Evolutionary conservation across 352 stramenopile genomes (phyloP).

Genomic region (Globisporangium paroecandrum): DNA sequence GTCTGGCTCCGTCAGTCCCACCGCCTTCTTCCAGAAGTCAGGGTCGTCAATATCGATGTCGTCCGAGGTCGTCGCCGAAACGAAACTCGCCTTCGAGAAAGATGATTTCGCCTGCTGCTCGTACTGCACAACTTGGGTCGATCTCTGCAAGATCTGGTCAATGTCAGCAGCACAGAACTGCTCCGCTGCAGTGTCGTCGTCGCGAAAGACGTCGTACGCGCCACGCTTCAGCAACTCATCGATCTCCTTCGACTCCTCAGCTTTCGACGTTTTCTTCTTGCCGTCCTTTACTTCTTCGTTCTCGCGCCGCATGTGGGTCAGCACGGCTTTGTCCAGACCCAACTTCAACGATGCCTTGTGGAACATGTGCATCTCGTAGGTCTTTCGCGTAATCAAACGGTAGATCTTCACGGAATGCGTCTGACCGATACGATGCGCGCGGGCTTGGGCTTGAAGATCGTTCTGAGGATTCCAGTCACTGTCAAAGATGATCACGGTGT

Average conservation of each 20-base stretch:
- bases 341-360: slow-evolving; percentile 91
- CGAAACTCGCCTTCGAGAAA: slow-evolving; percentile 93
- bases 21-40: slow-evolving; percentile 99
- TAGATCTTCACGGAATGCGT: slow-evolving; percentile 90
- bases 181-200: slow-evolving; percentile 89
- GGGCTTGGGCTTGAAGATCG: slow-evolving; percentile 93
- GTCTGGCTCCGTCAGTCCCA: slow-evolving; percentile 80
- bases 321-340: slow-evolving; percentile 90
- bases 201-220: slow-evolving; percentile 90
- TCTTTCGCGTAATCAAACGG: slow-evolving; percentile 87
- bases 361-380: slow-evolving; percentile 96
- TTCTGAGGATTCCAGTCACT: slow-evolving; percentile 98
- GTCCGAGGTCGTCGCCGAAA: slow-evolving; percentile 84
- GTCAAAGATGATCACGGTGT: slow-evolving; percentile 98
- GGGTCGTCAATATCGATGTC: slow-evolving; percentile 98
- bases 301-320: slow-evolving; percentile 89
- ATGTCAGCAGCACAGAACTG: slow-evolving; percentile 98
- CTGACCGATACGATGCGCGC: slow-evolving; percentile 90
- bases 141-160: slow-evolving; percentile 94
- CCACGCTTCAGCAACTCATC: slow-evolving; percentile 90
- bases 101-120: slow-evolving; percentile 78
- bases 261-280: slow-evolving; percentile 69
- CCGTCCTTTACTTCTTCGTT: slow-evolving; percentile 71
- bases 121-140: slow-evolving; percentile 84
- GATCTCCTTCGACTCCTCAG: slow-evolving; percentile 88